These are phyloP conservation scores for Solanum boliviense DNA, from an alignment of 257 asterid genomes.

Conservation along the genomic window DNA sequence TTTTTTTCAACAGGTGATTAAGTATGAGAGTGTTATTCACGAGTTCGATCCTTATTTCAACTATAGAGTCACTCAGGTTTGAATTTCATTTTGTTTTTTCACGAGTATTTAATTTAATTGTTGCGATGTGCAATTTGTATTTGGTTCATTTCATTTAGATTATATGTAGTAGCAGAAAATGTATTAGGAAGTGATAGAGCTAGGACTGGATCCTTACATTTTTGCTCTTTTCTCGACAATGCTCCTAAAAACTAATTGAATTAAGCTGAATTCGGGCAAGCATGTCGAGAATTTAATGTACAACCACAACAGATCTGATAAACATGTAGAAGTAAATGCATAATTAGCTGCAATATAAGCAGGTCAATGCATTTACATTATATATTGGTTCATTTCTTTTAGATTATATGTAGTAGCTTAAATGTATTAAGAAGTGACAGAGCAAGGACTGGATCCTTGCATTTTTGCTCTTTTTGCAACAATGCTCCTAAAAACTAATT, in stretches of 20 bases:
- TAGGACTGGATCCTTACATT: neutral
- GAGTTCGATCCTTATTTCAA: constrained; percentile 99
- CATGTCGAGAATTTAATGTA: neutral
- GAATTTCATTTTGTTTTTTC: constrained; percentile 1
- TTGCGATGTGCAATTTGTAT: neutral
- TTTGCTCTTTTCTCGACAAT: neutral
- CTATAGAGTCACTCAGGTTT: constrained; percentile 98
- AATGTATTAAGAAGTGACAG: neutral
- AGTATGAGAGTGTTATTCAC: constrained; percentile 96
- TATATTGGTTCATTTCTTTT: neutral
- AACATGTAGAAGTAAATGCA: neutral
- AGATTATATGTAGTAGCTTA: neutral
- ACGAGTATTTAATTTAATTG: neutral
- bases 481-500: neutral
- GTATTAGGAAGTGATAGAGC: neutral
- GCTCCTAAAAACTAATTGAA: neutral
- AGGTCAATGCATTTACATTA: neutral
- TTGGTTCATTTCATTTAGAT: neutral
- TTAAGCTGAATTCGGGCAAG: neutral
- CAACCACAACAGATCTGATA: neutral
- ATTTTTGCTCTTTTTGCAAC: neutral
- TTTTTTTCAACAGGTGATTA: constrained; percentile 54
- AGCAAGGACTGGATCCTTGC: neutral
- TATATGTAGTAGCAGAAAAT: neutral
- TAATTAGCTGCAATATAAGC: neutral